Conservation (phyloP, 2,329 filamentous ascomycete species). For the Trichoderma citrinoviride region DNA sequence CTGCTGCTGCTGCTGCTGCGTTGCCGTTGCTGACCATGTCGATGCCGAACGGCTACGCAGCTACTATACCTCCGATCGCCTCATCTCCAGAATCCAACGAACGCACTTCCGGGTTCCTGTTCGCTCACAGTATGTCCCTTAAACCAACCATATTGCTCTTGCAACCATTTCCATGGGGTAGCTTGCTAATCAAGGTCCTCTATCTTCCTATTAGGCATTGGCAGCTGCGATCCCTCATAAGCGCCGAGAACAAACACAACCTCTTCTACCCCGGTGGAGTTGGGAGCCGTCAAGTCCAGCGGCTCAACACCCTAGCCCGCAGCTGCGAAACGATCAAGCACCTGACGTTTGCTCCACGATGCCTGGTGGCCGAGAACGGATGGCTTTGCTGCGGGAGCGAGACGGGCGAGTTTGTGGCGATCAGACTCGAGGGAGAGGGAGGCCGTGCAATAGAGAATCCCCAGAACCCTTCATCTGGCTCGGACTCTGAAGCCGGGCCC, state of each 20-base stretch:
- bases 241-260: slow-evolving; percentile 69
- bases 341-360: slow-evolving; percentile 73
- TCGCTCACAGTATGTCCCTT: slow-evolving; percentile 57
- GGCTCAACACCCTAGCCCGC: slow-evolving; percentile 65
- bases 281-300: slow-evolving; percentile 63
- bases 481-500: slow-evolving; percentile 28
- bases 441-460: slow-evolving; percentile 28
- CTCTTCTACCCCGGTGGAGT: slow-evolving; percentile 81
- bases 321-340: slow-evolving; percentile 72
- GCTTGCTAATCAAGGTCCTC: slow-evolving; percentile 1
- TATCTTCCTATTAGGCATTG: slow-evolving; percentile 60
- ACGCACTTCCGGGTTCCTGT: slow-evolving; percentile 68
- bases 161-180: not conserved
- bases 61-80: slow-evolving; percentile 62
- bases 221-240: slow-evolving; percentile 88
- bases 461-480: slow-evolving; percentile 31
- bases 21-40: not conserved
- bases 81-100: slow-evolving; percentile 59
- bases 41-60: slow-evolving; percentile 39
- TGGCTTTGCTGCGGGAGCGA: slow-evolving; percentile 92
- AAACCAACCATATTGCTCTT: slow-evolving; percentile 22
- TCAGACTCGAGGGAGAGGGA: slow-evolving; percentile 55
- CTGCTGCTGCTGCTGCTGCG: not conserved
- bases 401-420: slow-evolving; percentile 80
- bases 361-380: slow-evolving; percentile 78